Percentiles rank a stretch among this genome's conserved stretches.
Evolutionary conservation across 352 stramenopile genomes (phyloP).

Genomic region (Lagenidium sp.): DNA sequence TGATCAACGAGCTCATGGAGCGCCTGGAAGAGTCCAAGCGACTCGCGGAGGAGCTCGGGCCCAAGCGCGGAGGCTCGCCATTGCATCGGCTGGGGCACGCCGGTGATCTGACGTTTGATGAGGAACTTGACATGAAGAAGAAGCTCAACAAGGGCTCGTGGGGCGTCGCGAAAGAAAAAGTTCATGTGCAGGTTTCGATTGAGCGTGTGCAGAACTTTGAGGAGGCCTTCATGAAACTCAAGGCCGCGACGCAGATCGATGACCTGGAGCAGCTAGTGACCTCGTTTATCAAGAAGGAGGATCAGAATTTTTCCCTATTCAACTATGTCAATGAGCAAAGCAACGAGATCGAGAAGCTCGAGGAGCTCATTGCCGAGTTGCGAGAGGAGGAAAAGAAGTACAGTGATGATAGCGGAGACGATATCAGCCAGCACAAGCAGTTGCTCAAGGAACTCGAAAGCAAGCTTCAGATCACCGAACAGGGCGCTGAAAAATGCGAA

Average conservation of each 20-base stretch:
- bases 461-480: constrained; percentile 66
- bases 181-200: constrained; percentile 81
- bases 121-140: constrained; percentile 62
- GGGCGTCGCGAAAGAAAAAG: constrained; percentile 80
- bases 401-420: constrained; percentile 72
- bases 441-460: constrained; percentile 84
- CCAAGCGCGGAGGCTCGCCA: constrained; percentile 20
- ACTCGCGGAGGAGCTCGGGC: constrained; percentile 20
- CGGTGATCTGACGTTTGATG: constrained; percentile 41
- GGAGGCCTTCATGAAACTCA: constrained; percentile 94
- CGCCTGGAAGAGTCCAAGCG: constrained; percentile 52
- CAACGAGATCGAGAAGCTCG: constrained; percentile 90
- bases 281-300: constrained; percentile 94
- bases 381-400: constrained; percentile 83
- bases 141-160: constrained; percentile 73
- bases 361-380: constrained; percentile 68
- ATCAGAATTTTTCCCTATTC: constrained; percentile 96
- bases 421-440: constrained; percentile 86
- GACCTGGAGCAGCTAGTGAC: constrained; percentile 90
- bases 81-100: constrained; percentile 7
- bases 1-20: constrained; percentile 46
- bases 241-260: constrained; percentile 85
- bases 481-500: constrained; percentile 87
- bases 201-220: constrained; percentile 93
- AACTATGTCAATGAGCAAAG: constrained; percentile 94